Base-by-base conservation (phyloP, 306 rosid genomes). In the Vachellia pachyceras region DNA sequence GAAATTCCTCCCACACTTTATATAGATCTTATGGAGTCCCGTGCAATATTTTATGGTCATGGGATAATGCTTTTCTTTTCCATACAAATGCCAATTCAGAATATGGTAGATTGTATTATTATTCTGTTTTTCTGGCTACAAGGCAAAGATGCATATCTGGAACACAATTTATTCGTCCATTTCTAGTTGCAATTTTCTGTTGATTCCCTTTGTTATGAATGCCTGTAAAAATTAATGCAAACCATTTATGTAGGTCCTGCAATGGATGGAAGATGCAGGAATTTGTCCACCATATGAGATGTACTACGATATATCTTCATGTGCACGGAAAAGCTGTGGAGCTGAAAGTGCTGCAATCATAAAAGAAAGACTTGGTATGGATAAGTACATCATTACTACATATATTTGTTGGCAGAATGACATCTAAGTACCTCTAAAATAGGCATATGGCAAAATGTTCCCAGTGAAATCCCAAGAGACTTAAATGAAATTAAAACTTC, bases 201-300 rank as follows among this genome's bases (percentile, higher is more conserved):
- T 70, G n/a, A 69, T 73, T 70, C 33, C 25, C 40, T 3, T 69
- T 83, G 73, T 55, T 69, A 80, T 45, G 57, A 55, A 81, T 14
- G 52, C 18, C 57, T 57, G 64, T 46, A 79, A 29, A 79, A 75
- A 79, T 79, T 65, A 44, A 57, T 52, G 61, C 41, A 52, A 77
- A 47, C 45, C 71, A 55, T 79, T 18, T 35, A n/a, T 39, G 73
- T 87, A 92, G 98, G 97, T 92, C 41, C 82, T 95, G 82, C 90
- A 90, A 49, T 95, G 99, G 99, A 95, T 95, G 99, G 90, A 85
- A 78, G 99, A 93, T 79, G 90, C 92, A 0, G 95, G 97, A 82
- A 77, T 93, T 83, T 89, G 76, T 79, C 99, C 99, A 52, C 87
- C 97, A 20, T 50, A 83, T 55, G 87, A 36, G 77, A 95, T 95